phyloP scores from a whole-genome alignment of 371 early-diverging fungal genomes.

The Basidiobolus meristosporus region DNA sequence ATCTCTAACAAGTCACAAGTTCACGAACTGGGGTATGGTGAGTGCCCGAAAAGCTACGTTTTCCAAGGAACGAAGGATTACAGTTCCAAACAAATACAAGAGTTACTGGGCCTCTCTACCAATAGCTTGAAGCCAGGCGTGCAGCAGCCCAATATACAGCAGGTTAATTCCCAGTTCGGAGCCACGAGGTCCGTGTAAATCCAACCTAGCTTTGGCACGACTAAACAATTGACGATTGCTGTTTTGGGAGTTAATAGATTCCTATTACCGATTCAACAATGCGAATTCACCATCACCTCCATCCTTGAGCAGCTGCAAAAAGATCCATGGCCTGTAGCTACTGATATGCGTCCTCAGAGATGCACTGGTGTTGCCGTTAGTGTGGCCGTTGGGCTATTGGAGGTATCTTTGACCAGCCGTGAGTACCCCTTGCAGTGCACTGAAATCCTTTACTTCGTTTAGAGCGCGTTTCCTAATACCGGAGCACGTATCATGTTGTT shows the following conservation, averaged over 20 bases:
- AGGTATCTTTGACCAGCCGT: conserved; percentile 29
- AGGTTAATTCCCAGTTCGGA: conserved; percentile 23
- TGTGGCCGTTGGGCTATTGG: conserved; percentile 90
- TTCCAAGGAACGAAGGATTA: conserved; percentile 98
- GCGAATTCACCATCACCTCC: conserved; percentile 85
- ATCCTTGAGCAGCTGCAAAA: conserved; percentile 89
- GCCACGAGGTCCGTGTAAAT: conserved; percentile 27
- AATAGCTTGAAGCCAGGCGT: background rate
- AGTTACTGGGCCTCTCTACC: conserved; percentile 72
- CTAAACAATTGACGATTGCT: conserved; percentile 23
- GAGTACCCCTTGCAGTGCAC: too few species aligned
- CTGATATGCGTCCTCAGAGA: conserved; percentile 84
- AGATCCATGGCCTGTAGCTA: conserved; percentile 98
- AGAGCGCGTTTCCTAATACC: conserved; percentile 78
- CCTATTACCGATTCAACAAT: conserved; percentile 78
- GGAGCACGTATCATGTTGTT: conserved; percentile 95
- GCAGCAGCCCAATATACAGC: too few species aligned
- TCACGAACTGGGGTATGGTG: conserved; percentile 85
- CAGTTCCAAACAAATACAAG: conserved; percentile 81
- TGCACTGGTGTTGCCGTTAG: conserved; percentile 97
- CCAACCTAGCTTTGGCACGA: conserved; percentile 23
- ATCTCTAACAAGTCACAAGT: conserved; percentile 50
- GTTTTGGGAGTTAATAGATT: conserved; percentile 23
- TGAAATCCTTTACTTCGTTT: background rate
- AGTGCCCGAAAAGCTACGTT: conserved; percentile 92